Evolutionary conservation across 441 rosid genomes (phyloP).

Genomic region (Erodium texanum): DNA sequence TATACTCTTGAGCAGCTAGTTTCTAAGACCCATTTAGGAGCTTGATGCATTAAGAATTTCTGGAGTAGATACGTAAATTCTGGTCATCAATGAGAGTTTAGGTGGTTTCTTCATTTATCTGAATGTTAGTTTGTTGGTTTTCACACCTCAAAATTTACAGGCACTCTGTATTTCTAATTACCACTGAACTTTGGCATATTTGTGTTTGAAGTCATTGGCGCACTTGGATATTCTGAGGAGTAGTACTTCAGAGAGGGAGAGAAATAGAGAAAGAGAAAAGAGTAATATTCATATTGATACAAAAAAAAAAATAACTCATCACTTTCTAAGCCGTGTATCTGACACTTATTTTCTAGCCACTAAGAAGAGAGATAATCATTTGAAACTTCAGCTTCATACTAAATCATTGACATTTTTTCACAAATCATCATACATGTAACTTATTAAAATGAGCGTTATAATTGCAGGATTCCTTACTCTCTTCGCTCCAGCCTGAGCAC

Average conservation of each 20-base stretch:
- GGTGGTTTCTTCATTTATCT: too few relatives aligned
- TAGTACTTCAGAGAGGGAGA: background rate
- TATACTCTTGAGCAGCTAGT: background rate
- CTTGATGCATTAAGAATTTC: background rate
- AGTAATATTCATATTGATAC: background rate
- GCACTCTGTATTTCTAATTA: background rate
- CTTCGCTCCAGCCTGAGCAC: constrained; percentile 97
- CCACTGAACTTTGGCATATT: background rate
- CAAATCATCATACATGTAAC: background rate
- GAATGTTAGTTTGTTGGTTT: too few relatives aligned
- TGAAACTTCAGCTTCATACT: constrained; percentile 2
- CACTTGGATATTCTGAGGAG: background rate
- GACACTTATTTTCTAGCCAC: background rate
- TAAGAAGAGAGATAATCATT: background rate
- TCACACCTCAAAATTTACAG: background rate
- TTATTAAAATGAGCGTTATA: background rate
- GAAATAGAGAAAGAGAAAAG: background rate
- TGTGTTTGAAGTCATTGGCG: background rate
- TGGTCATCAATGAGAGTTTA: too few relatives aligned
- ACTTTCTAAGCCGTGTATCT: background rate
- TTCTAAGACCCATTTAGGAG: background rate
- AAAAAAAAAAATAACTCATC: background rate
- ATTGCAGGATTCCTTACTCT: constrained; percentile 39
- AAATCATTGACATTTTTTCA: background rate
- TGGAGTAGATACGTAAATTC: too few relatives aligned